Evolutionary conservation across 345 rosid species (phyloP).

Genomic region (Atalantia buxifolia): DNA sequence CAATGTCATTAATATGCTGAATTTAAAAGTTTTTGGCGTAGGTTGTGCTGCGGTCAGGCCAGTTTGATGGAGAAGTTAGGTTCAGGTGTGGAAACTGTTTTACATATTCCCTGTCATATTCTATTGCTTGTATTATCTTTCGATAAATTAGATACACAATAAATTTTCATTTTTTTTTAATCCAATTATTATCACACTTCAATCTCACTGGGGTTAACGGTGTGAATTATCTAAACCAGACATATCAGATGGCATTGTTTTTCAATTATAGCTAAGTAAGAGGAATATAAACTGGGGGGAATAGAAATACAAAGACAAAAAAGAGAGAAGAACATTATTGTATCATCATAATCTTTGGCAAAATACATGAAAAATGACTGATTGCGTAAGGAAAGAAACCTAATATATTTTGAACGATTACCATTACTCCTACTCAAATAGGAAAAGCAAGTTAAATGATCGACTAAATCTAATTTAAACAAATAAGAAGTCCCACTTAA

Average conservation of each 20-base stretch:
- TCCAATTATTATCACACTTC: background rate
- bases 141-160: background rate
- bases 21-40: conserved; percentile 25
- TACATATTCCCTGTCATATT: background rate
- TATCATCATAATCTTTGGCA: too few relatives aligned
- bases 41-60: conserved; percentile 73
- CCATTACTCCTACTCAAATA: too few relatives aligned
- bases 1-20: conserved; percentile 1
- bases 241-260: background rate
- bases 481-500: background rate
- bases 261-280: background rate
- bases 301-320: background rate
- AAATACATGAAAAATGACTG: too few relatives aligned
- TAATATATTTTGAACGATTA: too few relatives aligned
- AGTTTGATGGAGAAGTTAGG: conserved; percentile 76
- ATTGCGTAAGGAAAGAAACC: too few relatives aligned
- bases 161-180: background rate
- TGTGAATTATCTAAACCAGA: background rate
- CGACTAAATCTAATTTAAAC: background rate
- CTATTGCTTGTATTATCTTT: background rate
- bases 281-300: background rate
- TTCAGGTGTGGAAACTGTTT: conserved; percentile 56
- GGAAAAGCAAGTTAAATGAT: too few relatives aligned
- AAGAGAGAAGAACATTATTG: background rate
- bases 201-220: background rate